A percentile compares a stretch with the other conserved stretches of the same genome.
These are phyloP conservation scores for Calocera viscosa DNA, from an alignment of 768 basidiomycete species.

Conservation along the genomic window DNA sequence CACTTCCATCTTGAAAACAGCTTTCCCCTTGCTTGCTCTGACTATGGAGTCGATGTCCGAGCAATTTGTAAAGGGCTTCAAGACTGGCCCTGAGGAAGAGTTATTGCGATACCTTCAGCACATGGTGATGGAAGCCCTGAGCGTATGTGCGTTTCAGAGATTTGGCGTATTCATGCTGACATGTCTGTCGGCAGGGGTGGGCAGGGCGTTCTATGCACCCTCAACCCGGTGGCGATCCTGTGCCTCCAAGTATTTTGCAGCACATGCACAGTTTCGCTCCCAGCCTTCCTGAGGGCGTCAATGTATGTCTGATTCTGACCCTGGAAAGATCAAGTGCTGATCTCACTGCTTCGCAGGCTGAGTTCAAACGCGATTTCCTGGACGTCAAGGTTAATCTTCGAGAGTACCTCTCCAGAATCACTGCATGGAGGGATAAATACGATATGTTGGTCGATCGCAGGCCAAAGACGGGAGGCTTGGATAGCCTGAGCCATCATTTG, in stretches of 20 bases:
- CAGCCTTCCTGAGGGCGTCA: conserved; percentile 20
- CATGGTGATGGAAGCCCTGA: conserved; percentile 73
- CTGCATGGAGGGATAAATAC: conserved; percentile 84
- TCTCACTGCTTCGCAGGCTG: conserved; percentile 39
- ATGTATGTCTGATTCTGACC: conserved; percentile 17
- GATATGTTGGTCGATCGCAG: conserved; percentile 72
- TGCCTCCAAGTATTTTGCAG: conserved; percentile 5
- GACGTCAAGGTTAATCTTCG: conserved; percentile 61
- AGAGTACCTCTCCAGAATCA: conserved; percentile 82
- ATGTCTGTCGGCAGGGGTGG: background rate
- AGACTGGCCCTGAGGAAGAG: conserved; percentile 81
- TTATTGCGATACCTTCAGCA: conserved; percentile 77
- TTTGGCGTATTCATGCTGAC: no score
- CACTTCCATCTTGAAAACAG: conserved; percentile 84
- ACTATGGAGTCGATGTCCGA: conserved; percentile 97
- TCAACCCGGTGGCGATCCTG: conserved; percentile 1
- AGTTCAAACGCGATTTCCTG: conserved; percentile 86
- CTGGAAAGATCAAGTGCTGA: background rate
- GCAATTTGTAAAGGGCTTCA: conserved; percentile 81
- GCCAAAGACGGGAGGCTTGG: conserved; percentile 72
- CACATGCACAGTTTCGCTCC: conserved; percentile 6
- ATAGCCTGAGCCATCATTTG: conserved; percentile 79
- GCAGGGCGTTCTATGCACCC: conserved; percentile 3
- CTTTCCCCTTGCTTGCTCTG: conserved; percentile 85
- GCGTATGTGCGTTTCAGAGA: conserved; percentile 35